Percentiles rank a stretch among this genome's conserved stretches.
Conservation (phyloP, 73 alveolate species). For the Tetrahymena elliotti region DNA sequence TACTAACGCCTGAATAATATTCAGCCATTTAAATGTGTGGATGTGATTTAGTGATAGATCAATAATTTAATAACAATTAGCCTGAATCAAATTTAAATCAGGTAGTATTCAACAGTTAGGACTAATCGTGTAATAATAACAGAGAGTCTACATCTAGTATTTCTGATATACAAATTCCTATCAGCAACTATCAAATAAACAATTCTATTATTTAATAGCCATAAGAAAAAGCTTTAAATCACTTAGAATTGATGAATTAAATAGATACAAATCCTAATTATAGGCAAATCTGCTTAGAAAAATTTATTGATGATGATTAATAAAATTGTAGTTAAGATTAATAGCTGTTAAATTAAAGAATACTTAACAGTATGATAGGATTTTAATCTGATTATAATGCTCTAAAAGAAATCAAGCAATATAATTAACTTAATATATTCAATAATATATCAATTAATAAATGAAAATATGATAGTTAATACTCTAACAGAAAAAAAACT, state of each 20-base stretch:
- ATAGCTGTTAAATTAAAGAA: background rate
- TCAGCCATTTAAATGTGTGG: background rate
- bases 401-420: too few relatives aligned
- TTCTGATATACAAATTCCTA: background rate
- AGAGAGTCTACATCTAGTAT: background rate
- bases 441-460: too few relatives aligned
- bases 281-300: background rate
- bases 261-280: background rate
- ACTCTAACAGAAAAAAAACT: too few relatives aligned
- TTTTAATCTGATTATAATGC: background rate
- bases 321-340: background rate
- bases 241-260: background rate
- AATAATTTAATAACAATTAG: too few relatives aligned
- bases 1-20: background rate
- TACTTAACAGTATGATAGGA: background rate
- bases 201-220: background rate
- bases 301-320: background rate
- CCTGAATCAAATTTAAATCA: too few relatives aligned
- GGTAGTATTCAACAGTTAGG: too few relatives aligned
- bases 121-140: too few relatives aligned
- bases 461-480: too few relatives aligned
- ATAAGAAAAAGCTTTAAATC: background rate
- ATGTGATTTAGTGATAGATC: background rate
- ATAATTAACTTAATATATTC: too few relatives aligned
- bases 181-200: background rate